Evolutionary conservation across 2,329 filamentous ascomycete species (phyloP).

Genomic region (Tympanopsis confertula): DNA sequence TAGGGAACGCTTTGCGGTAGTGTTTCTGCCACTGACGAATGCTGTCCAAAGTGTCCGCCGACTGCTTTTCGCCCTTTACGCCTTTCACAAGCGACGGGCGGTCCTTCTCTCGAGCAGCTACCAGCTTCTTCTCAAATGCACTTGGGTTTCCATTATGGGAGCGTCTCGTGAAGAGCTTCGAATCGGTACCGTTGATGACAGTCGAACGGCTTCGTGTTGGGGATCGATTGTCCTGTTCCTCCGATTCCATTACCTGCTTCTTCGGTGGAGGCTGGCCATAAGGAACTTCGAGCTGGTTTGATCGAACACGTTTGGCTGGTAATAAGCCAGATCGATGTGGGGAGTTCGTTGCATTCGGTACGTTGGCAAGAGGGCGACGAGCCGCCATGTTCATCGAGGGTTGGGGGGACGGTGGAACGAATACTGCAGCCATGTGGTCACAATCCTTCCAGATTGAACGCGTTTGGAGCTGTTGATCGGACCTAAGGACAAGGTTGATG

Average conservation of each 20-base stretch:
- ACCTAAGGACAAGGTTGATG: too few relatives aligned
- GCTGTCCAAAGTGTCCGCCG: conserved; percentile 24
- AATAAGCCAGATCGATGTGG: background rate
- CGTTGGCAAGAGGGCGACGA: conserved; percentile 1
- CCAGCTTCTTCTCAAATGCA: background rate
- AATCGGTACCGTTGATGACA: background rate
- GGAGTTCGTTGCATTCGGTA: conserved; percentile 1
- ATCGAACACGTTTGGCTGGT: background rate
- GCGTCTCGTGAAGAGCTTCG: background rate
- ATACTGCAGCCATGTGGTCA: conserved; percentile 1
- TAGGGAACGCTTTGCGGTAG: conserved; percentile 77
- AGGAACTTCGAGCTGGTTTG: background rate
- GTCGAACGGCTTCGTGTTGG: background rate
- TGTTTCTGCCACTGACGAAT: conserved; percentile 77
- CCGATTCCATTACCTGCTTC: background rate
- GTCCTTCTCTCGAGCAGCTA: background rate
- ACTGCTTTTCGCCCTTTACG: background rate
- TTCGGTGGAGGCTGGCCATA: background rate
- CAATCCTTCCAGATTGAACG: background rate
- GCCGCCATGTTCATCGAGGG: background rate
- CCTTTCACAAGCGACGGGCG: background rate
- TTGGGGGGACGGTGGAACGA: background rate
- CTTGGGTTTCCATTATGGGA: background rate
- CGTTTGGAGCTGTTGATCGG: background rate
- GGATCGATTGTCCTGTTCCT: background rate